phyloP scores from a whole-genome alignment of 1,284 basidiomycete species.

The Heterobasidion irregulare region DNA sequence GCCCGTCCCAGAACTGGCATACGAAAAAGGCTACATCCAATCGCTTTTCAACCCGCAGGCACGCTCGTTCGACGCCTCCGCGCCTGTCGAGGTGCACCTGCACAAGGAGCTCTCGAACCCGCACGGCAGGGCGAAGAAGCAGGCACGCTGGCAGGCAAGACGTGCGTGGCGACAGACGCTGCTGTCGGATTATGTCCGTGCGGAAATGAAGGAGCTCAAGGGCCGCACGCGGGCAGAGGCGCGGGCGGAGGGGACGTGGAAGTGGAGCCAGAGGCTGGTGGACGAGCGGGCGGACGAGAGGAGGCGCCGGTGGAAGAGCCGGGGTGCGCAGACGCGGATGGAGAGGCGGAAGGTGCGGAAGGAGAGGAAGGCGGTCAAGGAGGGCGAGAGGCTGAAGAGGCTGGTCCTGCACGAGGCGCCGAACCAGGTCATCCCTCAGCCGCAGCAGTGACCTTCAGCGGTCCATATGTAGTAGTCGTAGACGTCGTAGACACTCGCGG shows the following conservation, averaged over 20 bases:
- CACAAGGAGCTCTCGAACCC: constrained; percentile 68
- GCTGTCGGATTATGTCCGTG: constrained; percentile 41
- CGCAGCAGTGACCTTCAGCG: too few relatives aligned
- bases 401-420: constrained; percentile 49
- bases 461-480: too few relatives aligned
- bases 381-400: constrained; percentile 50
- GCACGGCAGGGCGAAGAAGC: constrained; percentile 72
- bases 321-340: constrained; percentile 25
- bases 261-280: constrained; percentile 53
- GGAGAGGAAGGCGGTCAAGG: constrained; percentile 51
- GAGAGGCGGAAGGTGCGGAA: constrained; percentile 37
- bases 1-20: constrained; percentile 31
- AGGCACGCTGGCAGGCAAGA: constrained; percentile 59
- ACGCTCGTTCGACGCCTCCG: constrained; percentile 35
- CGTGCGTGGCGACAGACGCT: constrained; percentile 37
- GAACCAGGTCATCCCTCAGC: constrained; percentile 62
- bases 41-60: constrained; percentile 42
- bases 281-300: constrained; percentile 50
- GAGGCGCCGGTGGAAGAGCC: constrained; percentile 34
- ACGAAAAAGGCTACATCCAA: constrained; percentile 52
- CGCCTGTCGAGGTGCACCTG: constrained; percentile 58
- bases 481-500: too few relatives aligned
- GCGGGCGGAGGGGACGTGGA: constrained; percentile 63
- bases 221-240: constrained; percentile 53
- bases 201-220: constrained; percentile 45